Percentiles rank a stretch among this genome's conserved stretches.
These are phyloP conservation scores for Uncinocarpus reesii DNA, from an alignment of 2,329 filamentous ascomycete genomes.

Conservation along the genomic window DNA sequence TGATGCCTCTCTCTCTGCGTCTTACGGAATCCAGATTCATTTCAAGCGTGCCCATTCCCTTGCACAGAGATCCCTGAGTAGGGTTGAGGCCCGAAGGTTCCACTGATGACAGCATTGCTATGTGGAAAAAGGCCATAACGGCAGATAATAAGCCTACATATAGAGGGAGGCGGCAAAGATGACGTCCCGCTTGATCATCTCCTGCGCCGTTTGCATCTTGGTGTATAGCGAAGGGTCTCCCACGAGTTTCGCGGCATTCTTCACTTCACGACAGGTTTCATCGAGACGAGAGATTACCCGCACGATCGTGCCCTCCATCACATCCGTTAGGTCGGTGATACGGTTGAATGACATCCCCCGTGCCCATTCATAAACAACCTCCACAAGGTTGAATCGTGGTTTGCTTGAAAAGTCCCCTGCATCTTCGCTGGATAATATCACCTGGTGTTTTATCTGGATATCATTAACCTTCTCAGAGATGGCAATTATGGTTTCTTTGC, in stretches of 20 bases:
- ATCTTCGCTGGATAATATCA: slow-evolving; percentile 81
- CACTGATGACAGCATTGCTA: slow-evolving; percentile 3
- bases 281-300: slow-evolving; percentile 86
- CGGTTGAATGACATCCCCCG: slow-evolving; percentile 96
- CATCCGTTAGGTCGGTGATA: slow-evolving; percentile 90
- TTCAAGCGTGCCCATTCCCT: not conserved
- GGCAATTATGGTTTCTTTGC: slow-evolving; percentile 72
- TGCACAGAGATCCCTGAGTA: not conserved
- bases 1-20: not conserved
- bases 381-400: slow-evolving; percentile 84
- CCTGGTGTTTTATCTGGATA: slow-evolving; percentile 80
- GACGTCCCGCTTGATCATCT: slow-evolving; percentile 94
- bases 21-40: not conserved
- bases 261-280: slow-evolving; percentile 93
- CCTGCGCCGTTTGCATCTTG: slow-evolving; percentile 96
- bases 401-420: slow-evolving; percentile 82
- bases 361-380: slow-evolving; percentile 98
- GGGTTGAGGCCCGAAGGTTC: slow-evolving; percentile 1
- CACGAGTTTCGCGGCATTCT: slow-evolving; percentile 90
- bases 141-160: slow-evolving; percentile 48
- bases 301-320: slow-evolving; percentile 94
- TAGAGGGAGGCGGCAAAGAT: slow-evolving; percentile 82
- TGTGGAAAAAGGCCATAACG: not conserved
- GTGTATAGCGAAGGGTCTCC: slow-evolving; percentile 85
- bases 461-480: slow-evolving; percentile 90